phyloP scores from a whole-genome alignment of 352 stramenopile genomes.

The Phytophthora chlamydospora region DNA sequence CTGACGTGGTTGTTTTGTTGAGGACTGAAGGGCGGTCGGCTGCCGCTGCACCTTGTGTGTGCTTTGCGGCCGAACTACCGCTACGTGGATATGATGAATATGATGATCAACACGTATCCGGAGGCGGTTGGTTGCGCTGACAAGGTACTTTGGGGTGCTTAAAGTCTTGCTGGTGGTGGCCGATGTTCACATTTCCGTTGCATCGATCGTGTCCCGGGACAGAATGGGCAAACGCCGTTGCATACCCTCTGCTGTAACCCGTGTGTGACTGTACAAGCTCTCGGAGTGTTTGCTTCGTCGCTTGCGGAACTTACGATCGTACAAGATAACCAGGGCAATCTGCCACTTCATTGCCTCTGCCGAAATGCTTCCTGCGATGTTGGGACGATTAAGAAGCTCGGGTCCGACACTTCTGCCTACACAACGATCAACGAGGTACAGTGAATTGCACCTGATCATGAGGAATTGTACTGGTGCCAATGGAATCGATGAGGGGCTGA shows the following conservation, averaged over 20 bases:
- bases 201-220: background rate
- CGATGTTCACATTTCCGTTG: no score
- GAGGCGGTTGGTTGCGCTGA: constrained; percentile 47
- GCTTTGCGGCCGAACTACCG: constrained; percentile 51
- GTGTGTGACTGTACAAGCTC: constrained; percentile 45
- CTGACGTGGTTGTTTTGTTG: background rate
- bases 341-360: constrained; percentile 65
- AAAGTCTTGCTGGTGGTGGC: background rate
- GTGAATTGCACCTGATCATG: background rate
- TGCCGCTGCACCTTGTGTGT: constrained; percentile 66
- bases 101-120: constrained; percentile 47
- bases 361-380: constrained; percentile 46
- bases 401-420: constrained; percentile 35
- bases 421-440: constrained; percentile 48
- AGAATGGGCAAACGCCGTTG: constrained; percentile 54
- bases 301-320: constrained; percentile 42
- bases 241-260: constrained; percentile 61
- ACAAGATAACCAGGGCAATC: constrained; percentile 47
- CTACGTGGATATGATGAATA: constrained; percentile 61
- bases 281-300: constrained; percentile 38
- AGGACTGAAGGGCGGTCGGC: constrained; percentile 39
- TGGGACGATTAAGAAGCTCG: constrained; percentile 50
- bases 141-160: constrained; percentile 31
- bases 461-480: background rate
- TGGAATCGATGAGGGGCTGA: background rate